Percentiles rank a stretch among this genome's conserved stretches.
Conservation (phyloP, 768 basidiomycete species). For the Pisolithus albus region DNA sequence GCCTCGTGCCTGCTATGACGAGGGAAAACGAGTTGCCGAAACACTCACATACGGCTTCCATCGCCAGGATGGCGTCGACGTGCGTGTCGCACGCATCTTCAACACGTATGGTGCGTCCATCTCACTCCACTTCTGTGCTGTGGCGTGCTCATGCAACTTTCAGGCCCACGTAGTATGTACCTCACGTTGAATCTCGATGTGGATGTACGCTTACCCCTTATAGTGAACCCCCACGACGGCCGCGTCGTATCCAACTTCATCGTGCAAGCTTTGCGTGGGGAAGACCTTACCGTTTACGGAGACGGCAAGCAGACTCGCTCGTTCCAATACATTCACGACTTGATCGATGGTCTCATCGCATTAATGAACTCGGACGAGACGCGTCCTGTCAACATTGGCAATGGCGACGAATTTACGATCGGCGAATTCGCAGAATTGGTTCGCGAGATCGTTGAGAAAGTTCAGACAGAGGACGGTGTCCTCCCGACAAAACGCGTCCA, state of each 20-base stretch:
- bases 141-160: not conserved
- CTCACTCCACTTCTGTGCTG: not conserved
- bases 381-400: conserved; percentile 95
- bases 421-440: conserved; percentile 91
- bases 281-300: conserved; percentile 96
- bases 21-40: conserved; percentile 98
- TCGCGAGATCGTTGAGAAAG: conserved; percentile 86
- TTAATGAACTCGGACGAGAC: conserved; percentile 94
- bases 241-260: conserved; percentile 99
- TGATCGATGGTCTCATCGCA: conserved; percentile 87
- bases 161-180: conserved; percentile 64
- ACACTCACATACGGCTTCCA: conserved; percentile 96
- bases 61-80: conserved; percentile 90
- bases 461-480: conserved; percentile 77
- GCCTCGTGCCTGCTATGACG: conserved; percentile 98
- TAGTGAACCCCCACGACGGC: conserved; percentile 95
- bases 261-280: conserved; percentile 91
- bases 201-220: conserved; percentile 1
- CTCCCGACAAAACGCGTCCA: conserved; percentile 45
- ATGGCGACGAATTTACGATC: conserved; percentile 93
- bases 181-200: conserved; percentile 12
- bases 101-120: conserved; percentile 71
- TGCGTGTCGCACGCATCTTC: conserved; percentile 97
- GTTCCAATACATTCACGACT: conserved; percentile 98
- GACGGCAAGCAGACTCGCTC: conserved; percentile 92